Conservation (phyloP, 83 land plant species). For the Picea engelmannii region DNA sequence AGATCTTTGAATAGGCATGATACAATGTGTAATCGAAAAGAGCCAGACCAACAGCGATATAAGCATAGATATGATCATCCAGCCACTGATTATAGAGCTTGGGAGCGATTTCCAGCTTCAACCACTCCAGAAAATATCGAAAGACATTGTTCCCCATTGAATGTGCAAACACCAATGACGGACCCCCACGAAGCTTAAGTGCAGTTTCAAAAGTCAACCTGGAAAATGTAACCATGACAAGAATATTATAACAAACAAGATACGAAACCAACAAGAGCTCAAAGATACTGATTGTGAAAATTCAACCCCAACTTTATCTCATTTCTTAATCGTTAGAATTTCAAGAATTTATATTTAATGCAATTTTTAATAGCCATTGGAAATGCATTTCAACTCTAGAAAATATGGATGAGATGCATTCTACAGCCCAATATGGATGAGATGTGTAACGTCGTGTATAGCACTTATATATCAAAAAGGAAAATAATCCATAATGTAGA, state of each 20-base stretch:
- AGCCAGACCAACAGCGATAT: conserved; percentile 89
- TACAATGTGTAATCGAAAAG: conserved; percentile 10
- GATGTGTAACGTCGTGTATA: too few species aligned
- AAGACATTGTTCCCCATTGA: conserved; percentile 99
- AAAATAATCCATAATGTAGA: too few species aligned
- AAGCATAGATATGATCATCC: conserved; percentile 95
- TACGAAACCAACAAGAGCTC: background rate
- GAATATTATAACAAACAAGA: background rate
- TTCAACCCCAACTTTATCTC: background rate
- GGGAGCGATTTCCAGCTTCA: conserved; percentile 95
- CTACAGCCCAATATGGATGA: too few species aligned
- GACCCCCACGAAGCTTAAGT: conserved; percentile 95
- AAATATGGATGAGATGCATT: background rate
- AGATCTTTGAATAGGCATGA: background rate
- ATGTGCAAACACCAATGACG: conserved; percentile 96
- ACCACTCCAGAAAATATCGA: conserved; percentile 97
- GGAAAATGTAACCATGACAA: conserved; percentile 8
- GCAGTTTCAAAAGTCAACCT: conserved; percentile 98
- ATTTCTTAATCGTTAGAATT: too few species aligned
- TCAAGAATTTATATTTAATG: background rate
- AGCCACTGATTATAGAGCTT: conserved; percentile 84
- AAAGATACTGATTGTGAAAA: background rate
- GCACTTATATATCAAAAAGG: too few species aligned
- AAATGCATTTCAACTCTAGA: background rate
- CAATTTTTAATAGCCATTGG: background rate